Conservation (phyloP, 768 basidiomycete genomes). For the Dentipellis fragilis region DNA sequence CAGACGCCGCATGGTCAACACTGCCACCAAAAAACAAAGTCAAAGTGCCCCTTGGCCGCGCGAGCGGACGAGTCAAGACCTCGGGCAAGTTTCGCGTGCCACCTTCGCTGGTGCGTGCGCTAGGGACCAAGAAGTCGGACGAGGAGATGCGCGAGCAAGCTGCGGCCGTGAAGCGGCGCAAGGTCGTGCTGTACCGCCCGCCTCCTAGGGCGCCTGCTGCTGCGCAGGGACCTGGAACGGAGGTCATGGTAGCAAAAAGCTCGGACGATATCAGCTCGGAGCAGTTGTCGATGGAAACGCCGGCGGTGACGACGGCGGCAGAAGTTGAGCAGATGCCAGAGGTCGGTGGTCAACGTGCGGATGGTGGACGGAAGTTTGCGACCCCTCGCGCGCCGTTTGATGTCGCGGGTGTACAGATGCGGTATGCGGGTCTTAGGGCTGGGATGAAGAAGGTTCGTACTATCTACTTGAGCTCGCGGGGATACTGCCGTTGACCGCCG, state of each 20-base stretch:
- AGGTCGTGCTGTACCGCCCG: neutral
- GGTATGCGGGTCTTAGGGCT: neutral
- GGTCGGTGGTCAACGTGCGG: too few relatives aligned
- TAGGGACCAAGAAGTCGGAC: neutral
- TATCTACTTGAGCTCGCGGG: neutral
- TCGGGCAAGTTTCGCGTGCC: neutral
- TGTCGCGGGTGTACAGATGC: neutral
- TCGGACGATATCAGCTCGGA: too few relatives aligned
- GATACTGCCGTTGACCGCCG: conserved; percentile 22
- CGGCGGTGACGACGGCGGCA: neutral
- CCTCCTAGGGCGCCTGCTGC: neutral
- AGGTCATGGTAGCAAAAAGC: too few relatives aligned
- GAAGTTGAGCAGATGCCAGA: neutral
- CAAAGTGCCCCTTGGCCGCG: too few relatives aligned
- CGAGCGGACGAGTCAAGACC: neutral
- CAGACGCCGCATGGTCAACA: neutral
- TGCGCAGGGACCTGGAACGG: too few relatives aligned
- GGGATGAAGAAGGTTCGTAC: neutral
- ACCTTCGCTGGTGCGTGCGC: neutral
- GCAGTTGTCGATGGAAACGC: neutral
- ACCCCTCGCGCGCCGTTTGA: neutral
- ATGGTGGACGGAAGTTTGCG: neutral
- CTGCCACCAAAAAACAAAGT: neutral
- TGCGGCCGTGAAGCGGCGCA: neutral
- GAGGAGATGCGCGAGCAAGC: neutral